Evolutionary conservation across 2,329 filamentous ascomycete genomes (phyloP).

Genomic region (Monosporascus sp.): DNA sequence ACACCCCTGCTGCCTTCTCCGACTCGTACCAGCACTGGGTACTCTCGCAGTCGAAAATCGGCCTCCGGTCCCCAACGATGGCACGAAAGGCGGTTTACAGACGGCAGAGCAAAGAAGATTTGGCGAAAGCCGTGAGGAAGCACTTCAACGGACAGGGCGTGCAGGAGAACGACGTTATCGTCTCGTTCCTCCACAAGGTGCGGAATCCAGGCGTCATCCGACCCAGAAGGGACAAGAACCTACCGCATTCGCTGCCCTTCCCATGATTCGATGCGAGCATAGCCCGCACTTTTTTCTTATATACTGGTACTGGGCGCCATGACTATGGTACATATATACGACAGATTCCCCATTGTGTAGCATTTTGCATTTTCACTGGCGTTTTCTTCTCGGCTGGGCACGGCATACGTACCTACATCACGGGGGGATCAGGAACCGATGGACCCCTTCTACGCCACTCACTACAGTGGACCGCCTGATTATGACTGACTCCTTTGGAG

Average conservation of each 20-base stretch:
- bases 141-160: constrained; percentile 79
- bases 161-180: constrained; percentile 77
- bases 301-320: neutral
- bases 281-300: constrained; percentile 1
- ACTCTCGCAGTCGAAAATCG: constrained; percentile 58
- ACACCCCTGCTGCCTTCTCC: constrained; percentile 65
- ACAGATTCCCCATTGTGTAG: neutral
- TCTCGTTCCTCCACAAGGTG: constrained; percentile 71
- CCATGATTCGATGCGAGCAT: constrained; percentile 16
- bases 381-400: neutral
- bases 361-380: neutral
- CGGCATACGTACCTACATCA: neutral
- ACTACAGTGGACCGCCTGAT: neutral
- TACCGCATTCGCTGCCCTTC: constrained; percentile 27
- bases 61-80: constrained; percentile 71
- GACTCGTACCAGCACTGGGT: constrained; percentile 58
- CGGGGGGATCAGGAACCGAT: neutral
- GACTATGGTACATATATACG: neutral
- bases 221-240: constrained; percentile 25
- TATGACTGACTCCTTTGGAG: neutral
- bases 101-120: constrained; percentile 65
- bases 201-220: constrained; percentile 47
- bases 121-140: constrained; percentile 69
- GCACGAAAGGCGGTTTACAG: constrained; percentile 58
- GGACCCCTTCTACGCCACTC: neutral